phyloP scores from a whole-genome alignment of 345 rosid genomes.

The Sonneratia alba region DNA sequence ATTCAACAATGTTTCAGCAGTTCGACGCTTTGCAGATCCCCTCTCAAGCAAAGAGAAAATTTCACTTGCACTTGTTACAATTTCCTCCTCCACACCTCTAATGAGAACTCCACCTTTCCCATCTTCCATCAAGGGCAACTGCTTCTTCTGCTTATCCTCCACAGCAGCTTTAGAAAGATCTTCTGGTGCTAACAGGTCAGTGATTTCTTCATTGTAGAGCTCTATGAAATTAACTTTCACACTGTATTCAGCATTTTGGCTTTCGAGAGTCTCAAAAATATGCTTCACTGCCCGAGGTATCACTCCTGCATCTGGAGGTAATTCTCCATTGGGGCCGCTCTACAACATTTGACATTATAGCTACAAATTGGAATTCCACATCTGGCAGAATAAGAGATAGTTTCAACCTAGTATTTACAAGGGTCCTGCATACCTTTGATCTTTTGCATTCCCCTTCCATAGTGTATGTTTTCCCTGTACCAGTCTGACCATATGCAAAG shows the following conservation, averaged over 20 bases:
- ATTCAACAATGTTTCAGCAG: conserved; percentile 93
- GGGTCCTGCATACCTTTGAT: conserved; percentile 47
- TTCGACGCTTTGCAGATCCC: conserved; percentile 91
- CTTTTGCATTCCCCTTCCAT: conserved; percentile 99
- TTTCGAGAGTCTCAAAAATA: conserved; percentile 92
- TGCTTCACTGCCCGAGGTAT: conserved; percentile 96
- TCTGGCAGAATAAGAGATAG: background rate
- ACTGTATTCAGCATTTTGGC: conserved; percentile 98
- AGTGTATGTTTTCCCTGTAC: conserved; percentile 94
- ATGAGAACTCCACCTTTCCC: conserved; percentile 99
- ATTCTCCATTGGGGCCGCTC: conserved; percentile 73
- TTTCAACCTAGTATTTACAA: background rate
- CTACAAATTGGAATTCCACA: background rate
- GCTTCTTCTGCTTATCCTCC: conserved; percentile 95
- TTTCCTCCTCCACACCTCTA: conserved; percentile 96
- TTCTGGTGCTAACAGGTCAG: conserved; percentile 95
- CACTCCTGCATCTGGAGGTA: conserved; percentile 93
- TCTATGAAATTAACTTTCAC: conserved; percentile 96
- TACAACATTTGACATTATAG: conserved; percentile 16
- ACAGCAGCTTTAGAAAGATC: conserved; percentile 55
- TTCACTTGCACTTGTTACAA: conserved; percentile 86
- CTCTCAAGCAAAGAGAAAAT: conserved; percentile 89
- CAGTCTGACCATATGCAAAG: conserved; percentile 98
- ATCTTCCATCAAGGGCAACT: conserved; percentile 93
- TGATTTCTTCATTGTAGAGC: conserved; percentile 93